Conservation (phyloP, 805 yeast species). For the Schwanniomyces pseudopolymorphus region DNA sequence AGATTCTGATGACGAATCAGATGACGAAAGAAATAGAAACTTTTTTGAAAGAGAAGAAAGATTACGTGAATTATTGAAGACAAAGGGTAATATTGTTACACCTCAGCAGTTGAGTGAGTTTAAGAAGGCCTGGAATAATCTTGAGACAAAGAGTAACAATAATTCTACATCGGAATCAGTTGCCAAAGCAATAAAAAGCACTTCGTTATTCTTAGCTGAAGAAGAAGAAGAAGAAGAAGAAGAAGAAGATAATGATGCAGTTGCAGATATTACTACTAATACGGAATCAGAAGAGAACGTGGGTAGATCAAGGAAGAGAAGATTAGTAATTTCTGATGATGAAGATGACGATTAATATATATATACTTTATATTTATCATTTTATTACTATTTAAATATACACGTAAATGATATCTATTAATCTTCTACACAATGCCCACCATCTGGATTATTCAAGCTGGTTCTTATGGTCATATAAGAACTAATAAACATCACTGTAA, state of each 20-base stretch:
- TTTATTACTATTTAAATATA: not conserved
- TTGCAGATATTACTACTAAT: not conserved
- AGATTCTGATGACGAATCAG: constrained; percentile 65
- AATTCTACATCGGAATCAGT: constrained; percentile 9
- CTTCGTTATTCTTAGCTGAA: constrained; percentile 14
- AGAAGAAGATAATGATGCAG: not conserved
- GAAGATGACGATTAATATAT: constrained; percentile 13
- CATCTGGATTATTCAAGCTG: constrained; percentile 36
- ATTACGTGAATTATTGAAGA: constrained; percentile 39
- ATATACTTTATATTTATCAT: not conserved
- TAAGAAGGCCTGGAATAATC: constrained; percentile 27
- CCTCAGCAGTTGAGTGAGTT: constrained; percentile 31
- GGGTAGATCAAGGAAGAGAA: constrained; percentile 6
- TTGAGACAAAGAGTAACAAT: constrained; percentile 12
- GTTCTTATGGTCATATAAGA: constrained; percentile 66
- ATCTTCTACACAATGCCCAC: constrained; percentile 51
- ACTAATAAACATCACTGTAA: constrained; percentile 75
- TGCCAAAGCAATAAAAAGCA: constrained; percentile 14
- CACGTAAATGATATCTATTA: constrained; percentile 9
- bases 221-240: constrained; percentile 13
- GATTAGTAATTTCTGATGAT: constrained; percentile 17
- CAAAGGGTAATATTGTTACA: constrained; percentile 40
- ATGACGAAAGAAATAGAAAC: constrained; percentile 49
- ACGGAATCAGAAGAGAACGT: not conserved
- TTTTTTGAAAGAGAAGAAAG: constrained; percentile 59